Evolutionary conservation across 305 asterid species (phyloP).

Genomic region (Fraxinus latifolia): DNA sequence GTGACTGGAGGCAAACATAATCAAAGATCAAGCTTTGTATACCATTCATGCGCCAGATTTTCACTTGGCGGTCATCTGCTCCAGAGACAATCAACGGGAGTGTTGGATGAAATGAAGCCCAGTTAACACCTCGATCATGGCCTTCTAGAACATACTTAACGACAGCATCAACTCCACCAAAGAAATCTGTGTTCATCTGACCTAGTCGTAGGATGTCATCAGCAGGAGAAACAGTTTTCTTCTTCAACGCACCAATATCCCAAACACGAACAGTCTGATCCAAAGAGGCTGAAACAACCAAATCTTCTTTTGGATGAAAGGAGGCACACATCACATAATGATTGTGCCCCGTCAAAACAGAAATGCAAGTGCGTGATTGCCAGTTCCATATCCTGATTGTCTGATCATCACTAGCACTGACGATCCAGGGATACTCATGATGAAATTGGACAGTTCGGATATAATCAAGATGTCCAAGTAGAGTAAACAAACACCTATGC

Average conservation of each 20-base stretch:
- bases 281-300: conserved; percentile 28
- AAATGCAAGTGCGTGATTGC: conserved; percentile 54
- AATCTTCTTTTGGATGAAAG: not conserved
- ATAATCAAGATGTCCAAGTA: conserved; percentile 59
- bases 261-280: conserved; percentile 20
- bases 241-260: conserved; percentile 7
- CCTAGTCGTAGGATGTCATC: conserved; percentile 42
- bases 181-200: conserved; percentile 38
- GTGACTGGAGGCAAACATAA: conserved; percentile 12
- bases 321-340: conserved; percentile 51
- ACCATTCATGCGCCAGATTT: conserved; percentile 99
- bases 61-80: conserved; percentile 99
- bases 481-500: conserved; percentile 52
- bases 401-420: conserved; percentile 57
- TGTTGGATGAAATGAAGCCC: conserved; percentile 78
- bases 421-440: conserved; percentile 55
- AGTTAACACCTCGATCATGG: conserved; percentile 67
- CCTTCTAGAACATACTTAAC: conserved; percentile 69
- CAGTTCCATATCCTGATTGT: conserved; percentile 59
- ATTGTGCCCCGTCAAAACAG: conserved; percentile 58
- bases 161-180: conserved; percentile 70
- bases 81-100: conserved; percentile 97
- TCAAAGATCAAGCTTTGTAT: conserved; percentile 26
- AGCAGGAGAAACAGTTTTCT: conserved; percentile 37
- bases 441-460: conserved; percentile 55